A percentile compares a stretch with the other conserved stretches of the same genome.
phyloP scores from a whole-genome alignment of 2,329 filamentous ascomycete species.

The Fusarium nurragi region DNA sequence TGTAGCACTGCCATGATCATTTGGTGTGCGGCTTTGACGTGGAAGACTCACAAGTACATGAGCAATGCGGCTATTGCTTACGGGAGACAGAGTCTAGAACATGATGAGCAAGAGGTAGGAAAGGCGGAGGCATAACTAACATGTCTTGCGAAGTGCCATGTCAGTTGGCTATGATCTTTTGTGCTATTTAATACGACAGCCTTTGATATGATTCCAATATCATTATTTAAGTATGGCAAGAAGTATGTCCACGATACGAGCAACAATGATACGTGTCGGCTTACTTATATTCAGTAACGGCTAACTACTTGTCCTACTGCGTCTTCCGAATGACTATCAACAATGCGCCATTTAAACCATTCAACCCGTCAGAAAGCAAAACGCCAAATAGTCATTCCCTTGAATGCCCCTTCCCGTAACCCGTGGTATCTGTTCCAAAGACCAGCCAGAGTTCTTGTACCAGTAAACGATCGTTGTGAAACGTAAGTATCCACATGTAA shows the following conservation, averaged over 20 bases:
- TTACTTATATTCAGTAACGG: not conserved
- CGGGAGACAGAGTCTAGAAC: slow-evolving; percentile 12
- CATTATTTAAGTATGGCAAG: not conserved
- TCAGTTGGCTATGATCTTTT: not conserved
- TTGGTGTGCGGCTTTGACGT: slow-evolving; percentile 67
- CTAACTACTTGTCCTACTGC: slow-evolving; percentile 9
- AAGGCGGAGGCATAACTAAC: not conserved
- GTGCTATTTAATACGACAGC: no score
- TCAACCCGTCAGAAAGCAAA: slow-evolving; percentile 13
- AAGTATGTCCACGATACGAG: not conserved
- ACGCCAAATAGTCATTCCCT: slow-evolving; percentile 9
- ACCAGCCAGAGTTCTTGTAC: slow-evolving; percentile 22
- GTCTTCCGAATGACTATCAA: not conserved
- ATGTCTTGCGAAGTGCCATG: not conserved
- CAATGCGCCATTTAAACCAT: slow-evolving; percentile 2
- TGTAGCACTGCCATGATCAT: slow-evolving; percentile 66
- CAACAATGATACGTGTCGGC: not conserved
- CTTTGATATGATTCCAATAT: not conserved
- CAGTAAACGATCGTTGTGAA: slow-evolving; percentile 35
- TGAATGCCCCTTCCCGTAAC: slow-evolving; percentile 24
- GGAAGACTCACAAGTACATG: slow-evolving; percentile 34
- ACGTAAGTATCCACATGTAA: slow-evolving; percentile 28
- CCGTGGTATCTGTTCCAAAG: slow-evolving; percentile 37
- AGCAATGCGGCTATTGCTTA: not conserved
- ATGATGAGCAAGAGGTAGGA: slow-evolving; percentile 11